Evolutionary conservation across 768 basidiomycete genomes (phyloP).

Genomic region (Galerina sulciceps): DNA sequence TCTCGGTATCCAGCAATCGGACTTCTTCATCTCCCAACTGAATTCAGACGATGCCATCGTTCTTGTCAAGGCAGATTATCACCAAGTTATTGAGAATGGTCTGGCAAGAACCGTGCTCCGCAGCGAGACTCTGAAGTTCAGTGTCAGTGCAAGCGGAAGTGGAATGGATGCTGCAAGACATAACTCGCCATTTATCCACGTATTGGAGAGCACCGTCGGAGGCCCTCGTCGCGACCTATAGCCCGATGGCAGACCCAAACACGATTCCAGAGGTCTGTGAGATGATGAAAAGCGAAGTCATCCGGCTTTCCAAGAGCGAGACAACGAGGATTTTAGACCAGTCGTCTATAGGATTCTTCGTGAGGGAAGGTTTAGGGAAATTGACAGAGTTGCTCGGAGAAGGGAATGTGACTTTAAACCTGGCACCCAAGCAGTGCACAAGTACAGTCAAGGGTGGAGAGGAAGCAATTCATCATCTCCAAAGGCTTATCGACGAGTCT

Average conservation of each 20-base stretch:
- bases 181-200: slow-evolving; percentile 43
- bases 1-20: slow-evolving; percentile 43
- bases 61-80: slow-evolving; percentile 44
- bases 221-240: slow-evolving; percentile 49
- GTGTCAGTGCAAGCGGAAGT: slow-evolving; percentile 42
- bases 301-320: slow-evolving; percentile 44
- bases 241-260: slow-evolving; percentile 27
- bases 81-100: slow-evolving; percentile 41
- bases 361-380: slow-evolving; percentile 50
- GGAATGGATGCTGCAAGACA: slow-evolving; percentile 43
- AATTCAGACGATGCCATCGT: slow-evolving; percentile 40
- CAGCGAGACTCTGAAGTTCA: slow-evolving; percentile 43
- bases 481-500: slow-evolving; percentile 47
- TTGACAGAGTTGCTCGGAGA: slow-evolving; percentile 59
- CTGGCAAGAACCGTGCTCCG: slow-evolving; percentile 55
- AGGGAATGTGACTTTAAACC: slow-evolving; percentile 52
- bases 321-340: slow-evolving; percentile 33
- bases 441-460: slow-evolving; percentile 62
- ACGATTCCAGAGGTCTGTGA: slow-evolving; percentile 45
- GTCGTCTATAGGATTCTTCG: slow-evolving; percentile 51
- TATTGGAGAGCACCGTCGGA: slow-evolving; percentile 56
- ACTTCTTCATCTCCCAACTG: slow-evolving; percentile 30
- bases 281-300: slow-evolving; percentile 51
- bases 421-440: slow-evolving; percentile 36
- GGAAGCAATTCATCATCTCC: slow-evolving; percentile 52